phyloP scores from a whole-genome alignment of 371 early-diverging fungal genomes.

The Mucor circinelloides region DNA sequence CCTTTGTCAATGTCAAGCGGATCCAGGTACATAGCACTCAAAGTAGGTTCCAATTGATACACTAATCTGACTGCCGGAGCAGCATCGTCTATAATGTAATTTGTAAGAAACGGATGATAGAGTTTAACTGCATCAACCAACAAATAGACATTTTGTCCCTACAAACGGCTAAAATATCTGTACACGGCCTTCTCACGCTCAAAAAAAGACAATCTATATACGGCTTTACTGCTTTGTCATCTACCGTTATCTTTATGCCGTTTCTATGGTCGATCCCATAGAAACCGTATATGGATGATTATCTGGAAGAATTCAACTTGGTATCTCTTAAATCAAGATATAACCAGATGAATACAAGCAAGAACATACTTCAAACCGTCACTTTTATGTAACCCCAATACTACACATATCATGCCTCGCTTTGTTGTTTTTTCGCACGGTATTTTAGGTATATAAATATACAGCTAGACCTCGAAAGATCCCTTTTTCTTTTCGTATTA shows the following conservation, averaged over 20 bases:
- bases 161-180: slow-evolving; percentile 2
- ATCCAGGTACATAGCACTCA: background rate
- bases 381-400: slow-evolving; percentile 2
- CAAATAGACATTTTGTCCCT: background rate
- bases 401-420: background rate
- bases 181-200: slow-evolving; percentile 11
- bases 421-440: slow-evolving; percentile 21
- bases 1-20: background rate
- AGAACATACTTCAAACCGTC: background rate
- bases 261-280: background rate
- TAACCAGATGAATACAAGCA: background rate
- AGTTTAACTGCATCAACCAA: background rate
- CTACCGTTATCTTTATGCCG: background rate
- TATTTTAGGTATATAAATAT: slow-evolving; percentile 9
- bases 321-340: background rate
- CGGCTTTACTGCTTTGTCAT: slow-evolving; percentile 6
- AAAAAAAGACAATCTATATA: slow-evolving; percentile 4
- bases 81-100: background rate
- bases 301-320: background rate
- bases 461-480: background rate
- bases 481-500: slow-evolving; percentile 6
- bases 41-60: background rate
- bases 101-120: background rate
- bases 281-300: background rate
- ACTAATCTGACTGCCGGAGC: too few species aligned